Evolutionary conservation across 208 protist genomes (phyloP), one percentile per base, ranked within the genome.

Genomic region (Acanthamoeba divionensis): DNA sequence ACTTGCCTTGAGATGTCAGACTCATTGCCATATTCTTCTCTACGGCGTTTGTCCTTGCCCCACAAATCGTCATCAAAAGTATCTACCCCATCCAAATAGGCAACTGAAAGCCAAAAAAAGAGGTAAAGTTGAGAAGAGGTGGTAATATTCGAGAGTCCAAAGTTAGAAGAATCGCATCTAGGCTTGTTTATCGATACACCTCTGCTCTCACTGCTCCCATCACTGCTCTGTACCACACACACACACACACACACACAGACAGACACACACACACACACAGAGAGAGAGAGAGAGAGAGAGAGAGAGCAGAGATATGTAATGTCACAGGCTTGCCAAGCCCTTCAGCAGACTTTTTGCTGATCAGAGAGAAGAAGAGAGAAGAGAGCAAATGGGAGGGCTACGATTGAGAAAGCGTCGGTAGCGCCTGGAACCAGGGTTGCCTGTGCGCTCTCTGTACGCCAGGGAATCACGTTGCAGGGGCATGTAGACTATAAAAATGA

Each of bases 391-490:
- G 4, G 26, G 13, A 65, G 1, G 2, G 24, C 21, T 77, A 77
- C 67, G 67, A 47, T 77, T 77, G 38, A 77, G 67, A 29, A 55
- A 77, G 41, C 67, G 67, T 26, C 67, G 10, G 67, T 77, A 29
- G 38, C 67, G 67, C 1, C 67, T 38, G 36, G 67, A 77, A 12
- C 67, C 67, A 5, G 67, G 67, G 9, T 55, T 8, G 31, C 67
- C 67, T 24, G 67, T 77, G 31, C 67, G 67, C 38, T 77, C 44
- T n/a, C 67, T 18, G 21, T 38, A 77, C 0, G 67, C 67, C 48
- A 77, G 67, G 2, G 67, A 77, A 12, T 77, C 67, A 3, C 67
- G 26, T 26, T 77, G 67, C n/a, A n/a, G n/a, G n/a, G n/a, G n/a
- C n/a, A n/a, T n/a, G n/a, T n/a, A n/a, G n/a, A n/a, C n/a, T n/a